A percentile compares a stretch with the other conserved stretches of the same genome.
phyloP scores from a whole-genome alignment of 306 rosid species.

The Quercus parvula region DNA sequence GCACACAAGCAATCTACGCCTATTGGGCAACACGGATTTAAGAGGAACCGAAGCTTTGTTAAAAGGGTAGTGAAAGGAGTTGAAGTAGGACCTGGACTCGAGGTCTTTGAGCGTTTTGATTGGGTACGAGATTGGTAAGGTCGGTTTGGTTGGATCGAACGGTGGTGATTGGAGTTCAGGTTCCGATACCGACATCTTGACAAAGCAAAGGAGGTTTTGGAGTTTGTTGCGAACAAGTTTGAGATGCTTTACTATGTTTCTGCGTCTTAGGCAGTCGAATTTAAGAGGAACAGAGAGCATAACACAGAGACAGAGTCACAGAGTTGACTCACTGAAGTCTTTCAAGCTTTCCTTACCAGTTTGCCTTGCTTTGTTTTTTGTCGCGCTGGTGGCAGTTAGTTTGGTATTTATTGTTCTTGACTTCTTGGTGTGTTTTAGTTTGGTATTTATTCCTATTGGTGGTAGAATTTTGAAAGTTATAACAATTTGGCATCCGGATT shows the following conservation, averaged over 20 bases:
- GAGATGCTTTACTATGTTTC: conserved; percentile 7
- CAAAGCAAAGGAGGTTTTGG: conserved; percentile 1
- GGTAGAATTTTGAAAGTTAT: too few species aligned
- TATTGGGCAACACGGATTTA: conserved; percentile 40
- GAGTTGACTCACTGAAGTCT: too few species aligned
- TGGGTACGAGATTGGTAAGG: conserved; percentile 77
- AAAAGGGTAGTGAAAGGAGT: conserved; percentile 84
- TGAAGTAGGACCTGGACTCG: conserved; percentile 63
- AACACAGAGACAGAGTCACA: neutral
- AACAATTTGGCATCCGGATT: too few species aligned
- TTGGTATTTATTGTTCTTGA: too few species aligned
- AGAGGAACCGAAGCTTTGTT: conserved; percentile 62
- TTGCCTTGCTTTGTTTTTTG: too few species aligned
- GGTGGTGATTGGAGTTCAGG: conserved; percentile 27
- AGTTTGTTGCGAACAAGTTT: neutral
- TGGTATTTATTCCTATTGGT: too few species aligned
- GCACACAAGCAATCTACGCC: conserved; percentile 80
- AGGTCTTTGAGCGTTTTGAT: conserved; percentile 77
- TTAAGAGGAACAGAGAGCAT: conserved; percentile 29
- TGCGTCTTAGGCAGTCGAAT: too few species aligned
- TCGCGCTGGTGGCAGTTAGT: too few species aligned
- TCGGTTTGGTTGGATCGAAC: conserved; percentile 62
- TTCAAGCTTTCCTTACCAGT: too few species aligned
- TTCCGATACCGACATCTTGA: conserved; percentile 30
- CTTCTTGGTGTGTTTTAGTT: too few species aligned